Base-by-base conservation (phyloP, 306 rosid genomes). In the Rosa lucieae region DNA sequence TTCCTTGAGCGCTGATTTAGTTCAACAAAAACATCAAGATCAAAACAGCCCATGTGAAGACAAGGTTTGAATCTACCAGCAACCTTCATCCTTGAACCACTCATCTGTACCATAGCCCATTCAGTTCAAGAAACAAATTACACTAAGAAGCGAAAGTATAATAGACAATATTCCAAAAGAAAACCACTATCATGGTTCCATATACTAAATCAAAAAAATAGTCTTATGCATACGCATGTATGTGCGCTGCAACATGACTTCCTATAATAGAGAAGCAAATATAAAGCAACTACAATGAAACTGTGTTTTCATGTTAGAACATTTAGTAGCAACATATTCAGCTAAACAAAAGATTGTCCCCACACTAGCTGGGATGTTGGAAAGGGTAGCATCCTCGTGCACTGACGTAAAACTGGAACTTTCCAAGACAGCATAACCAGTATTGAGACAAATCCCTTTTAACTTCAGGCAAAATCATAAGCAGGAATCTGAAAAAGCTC, bases 61-160 rank as follows among this genome's bases (percentile, higher is more conserved):
- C 99, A 96, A 70, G 98, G 98, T 82, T 91, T 96, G 79, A 96
- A 96, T 85, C 99, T 90, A 85, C 98, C 99, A 73, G 99, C 97
- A 78, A 93, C 82, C 89, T 93, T 96, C 94, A 96, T 96, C 84
- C 99, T 96, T 39, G 97, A 93, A 78, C 99, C 99, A 84, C 99
- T 96, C 98, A 96, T 91, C 99, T 96, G 78, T 58, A 82, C 73
- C 72, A 77, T 15, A 44, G 18, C 59, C 39, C 66, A 10, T 76
- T 59, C 48, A 67, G 82, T 66, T 62, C 71, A 20, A 52, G 59
- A 46, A 79, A 81, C 83, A 70, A 65, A 77, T 67, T 52, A 63
- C 61, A 78, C 43, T 29, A 8, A 5, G 5, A n/a, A 56, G 46
- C 18, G 6, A 8, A 74, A 56, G 40, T 32, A 76, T 15, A 8